These are phyloP conservation scores for Corinectria fuckeliana DNA, from an alignment of 2,329 filamentous ascomycete genomes.

Conservation along the genomic window DNA sequence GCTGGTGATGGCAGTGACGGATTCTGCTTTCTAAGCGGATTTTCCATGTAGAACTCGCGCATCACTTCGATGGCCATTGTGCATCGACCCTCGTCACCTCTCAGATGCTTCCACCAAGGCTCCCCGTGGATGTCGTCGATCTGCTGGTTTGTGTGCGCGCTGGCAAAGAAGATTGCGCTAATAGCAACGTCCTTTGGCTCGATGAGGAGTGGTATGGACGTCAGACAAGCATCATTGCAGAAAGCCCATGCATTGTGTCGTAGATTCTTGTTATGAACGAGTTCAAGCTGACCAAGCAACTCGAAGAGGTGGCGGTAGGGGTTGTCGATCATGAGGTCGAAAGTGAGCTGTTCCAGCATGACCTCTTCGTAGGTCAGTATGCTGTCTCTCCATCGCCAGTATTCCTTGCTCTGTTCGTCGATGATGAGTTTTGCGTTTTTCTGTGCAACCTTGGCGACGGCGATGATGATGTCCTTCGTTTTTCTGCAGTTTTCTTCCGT, in stretches of 20 bases:
- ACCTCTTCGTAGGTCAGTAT: constrained; percentile 92
- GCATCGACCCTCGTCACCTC: constrained; percentile 74
- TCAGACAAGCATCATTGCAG: constrained; percentile 87
- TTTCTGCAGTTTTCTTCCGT: constrained; percentile 97
- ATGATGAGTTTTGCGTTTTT: constrained; percentile 90
- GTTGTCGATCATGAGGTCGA: constrained; percentile 89
- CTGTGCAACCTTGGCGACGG: constrained; percentile 91
- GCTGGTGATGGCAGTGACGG: constrained; percentile 60
- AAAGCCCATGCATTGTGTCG: constrained; percentile 93
- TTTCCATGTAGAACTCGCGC: constrained; percentile 70
- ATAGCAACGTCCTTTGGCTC: constrained; percentile 82
- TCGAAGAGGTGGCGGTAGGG: constrained; percentile 87
- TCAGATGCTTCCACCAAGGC: constrained; percentile 86
- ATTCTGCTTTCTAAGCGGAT: constrained; percentile 65
- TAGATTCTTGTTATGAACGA: constrained; percentile 80
- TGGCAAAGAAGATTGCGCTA: constrained; percentile 85
- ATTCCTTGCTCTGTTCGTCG: constrained; percentile 97
- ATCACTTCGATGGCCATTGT: constrained; percentile 77
- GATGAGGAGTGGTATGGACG: constrained; percentile 82
- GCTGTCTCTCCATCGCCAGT: constrained; percentile 96
- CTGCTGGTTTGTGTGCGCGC: constrained; percentile 73
- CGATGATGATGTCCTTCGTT: constrained; percentile 92
- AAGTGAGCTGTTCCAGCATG: constrained; percentile 89
- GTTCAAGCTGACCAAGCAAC: constrained; percentile 73
- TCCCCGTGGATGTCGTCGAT: constrained; percentile 78